Evolutionary conservation across 345 rosid genomes (phyloP), one percentile per base, ranked within the genome.

Genomic region (Bruguiera parviflora): DNA sequence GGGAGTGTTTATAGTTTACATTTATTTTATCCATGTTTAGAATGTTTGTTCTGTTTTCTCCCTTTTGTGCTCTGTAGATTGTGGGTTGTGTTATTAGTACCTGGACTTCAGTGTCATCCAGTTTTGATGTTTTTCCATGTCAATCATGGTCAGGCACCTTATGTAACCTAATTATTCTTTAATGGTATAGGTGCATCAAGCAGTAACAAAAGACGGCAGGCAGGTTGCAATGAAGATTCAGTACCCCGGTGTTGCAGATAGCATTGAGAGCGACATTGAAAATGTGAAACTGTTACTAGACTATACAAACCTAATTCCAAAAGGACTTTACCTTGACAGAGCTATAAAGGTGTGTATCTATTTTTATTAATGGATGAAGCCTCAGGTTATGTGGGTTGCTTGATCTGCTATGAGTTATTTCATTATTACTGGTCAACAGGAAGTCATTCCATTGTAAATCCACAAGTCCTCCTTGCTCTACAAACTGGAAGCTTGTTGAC

Each of bases 211-310:
- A 81, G 97, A 90, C 78, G 91, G 88, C 63, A 57, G 79, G 75
- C 72, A 86, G 43, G 96, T 88, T 27, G 98, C 97, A 18, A 90
- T 95, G 88, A 95, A 95, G 85, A 95, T 95, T 80, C 99, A 95
- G 81, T 95, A 95, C 81, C 99, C 99, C 76, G 99, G 99, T 6
- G 97, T 95, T 80, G 99, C 98, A 58, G 74, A 89, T 71, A 95
- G 97, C 80, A 88, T 95, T 73, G 96, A 92, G 49, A 95, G 97
- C 80, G 99, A 95, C 79, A 86, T 95, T 53, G 96, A 95, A 72
- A 95, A 92, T 79, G 98, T 90, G 61, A 92, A 91, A 78, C 90
- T 88, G 64, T 80, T 95, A 8, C 75, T 95, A 59, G 84, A 83
- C 71, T 92, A 92, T 71, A 88, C 99, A 31, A 95, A 92, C 72